Conservation (phyloP, 768 basidiomycete species). For the Sporobolomyces roseus region DNA sequence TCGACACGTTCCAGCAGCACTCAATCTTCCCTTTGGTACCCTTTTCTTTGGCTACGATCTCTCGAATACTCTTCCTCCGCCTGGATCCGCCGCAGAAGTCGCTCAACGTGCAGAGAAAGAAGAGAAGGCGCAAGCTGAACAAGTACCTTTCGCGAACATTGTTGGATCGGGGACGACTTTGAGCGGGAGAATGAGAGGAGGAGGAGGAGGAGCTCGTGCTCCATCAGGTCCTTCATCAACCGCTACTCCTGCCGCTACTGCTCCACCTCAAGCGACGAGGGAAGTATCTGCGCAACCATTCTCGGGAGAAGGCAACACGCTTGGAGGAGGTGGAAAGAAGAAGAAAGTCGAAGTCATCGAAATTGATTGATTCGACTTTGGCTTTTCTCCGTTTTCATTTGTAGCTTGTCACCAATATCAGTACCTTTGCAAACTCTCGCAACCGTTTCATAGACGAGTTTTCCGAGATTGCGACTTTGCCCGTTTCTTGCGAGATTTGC, state of each 20-base stretch:
- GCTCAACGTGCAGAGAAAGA: constrained; percentile 39
- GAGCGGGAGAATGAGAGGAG: constrained; percentile 40
- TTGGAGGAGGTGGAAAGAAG: constrained; percentile 18
- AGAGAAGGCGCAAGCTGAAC: constrained; percentile 15
- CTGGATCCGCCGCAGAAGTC: constrained; percentile 45
- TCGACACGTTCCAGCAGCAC: constrained; percentile 76
- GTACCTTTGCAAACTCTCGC: not conserved
- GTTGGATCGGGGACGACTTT: constrained; percentile 31
- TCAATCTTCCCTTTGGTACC: constrained; percentile 86
- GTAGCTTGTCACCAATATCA: not conserved
- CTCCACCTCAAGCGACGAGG: not conserved
- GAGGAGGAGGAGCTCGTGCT: constrained; percentile 48
- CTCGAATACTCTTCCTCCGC: constrained; percentile 51
- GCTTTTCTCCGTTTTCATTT: not conserved
- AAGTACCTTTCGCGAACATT: constrained; percentile 53
- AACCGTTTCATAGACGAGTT: no score
- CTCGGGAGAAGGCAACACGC: constrained; percentile 33
- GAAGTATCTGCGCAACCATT: constrained; percentile 25
- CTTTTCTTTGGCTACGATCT: constrained; percentile 95
- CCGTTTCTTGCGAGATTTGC: not conserved
- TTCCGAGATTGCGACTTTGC: not conserved
- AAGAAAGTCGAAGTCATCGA: constrained; percentile 43
- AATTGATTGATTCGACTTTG: constrained; percentile 34
- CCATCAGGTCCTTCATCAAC: not conserved
- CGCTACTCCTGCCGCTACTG: not conserved